phyloP scores from a whole-genome alignment of 1,139 yeast species.

The Taphrina flavorubra region DNA sequence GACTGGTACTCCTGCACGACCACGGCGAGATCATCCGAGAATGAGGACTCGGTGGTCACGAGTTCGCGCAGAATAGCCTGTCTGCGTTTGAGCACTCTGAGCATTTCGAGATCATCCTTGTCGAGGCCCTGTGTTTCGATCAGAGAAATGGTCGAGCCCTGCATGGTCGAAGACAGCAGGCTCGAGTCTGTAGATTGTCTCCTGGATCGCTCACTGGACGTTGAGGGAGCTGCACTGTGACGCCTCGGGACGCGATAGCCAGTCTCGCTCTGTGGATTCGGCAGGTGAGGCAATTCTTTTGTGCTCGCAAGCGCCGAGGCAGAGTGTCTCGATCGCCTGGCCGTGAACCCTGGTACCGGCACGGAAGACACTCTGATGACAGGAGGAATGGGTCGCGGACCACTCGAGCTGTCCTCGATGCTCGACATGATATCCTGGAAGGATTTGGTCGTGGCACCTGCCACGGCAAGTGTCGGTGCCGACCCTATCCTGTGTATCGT shows the following conservation, averaged over 20 bases:
- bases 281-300: conserved; percentile 16
- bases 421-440: conserved; percentile 32
- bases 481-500: background rate
- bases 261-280: background rate
- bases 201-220: background rate
- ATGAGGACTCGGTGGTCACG: conserved; percentile 31
- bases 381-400: background rate
- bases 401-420: background rate
- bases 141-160: conserved; percentile 21
- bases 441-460: background rate
- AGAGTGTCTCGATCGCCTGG: conserved; percentile 1
- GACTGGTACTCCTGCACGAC: conserved; percentile 31
- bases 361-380: background rate
- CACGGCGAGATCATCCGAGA: conserved; percentile 31
- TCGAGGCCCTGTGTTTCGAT: conserved; percentile 17
- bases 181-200: conserved; percentile 14
- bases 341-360: background rate
- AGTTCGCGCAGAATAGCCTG: conserved; percentile 40
- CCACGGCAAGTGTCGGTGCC: background rate
- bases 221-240: conserved; percentile 17
- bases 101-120: conserved; percentile 21
- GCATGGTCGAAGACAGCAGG: background rate
- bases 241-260: conserved; percentile 11
- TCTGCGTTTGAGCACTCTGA: conserved; percentile 23
- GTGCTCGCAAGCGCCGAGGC: background rate